Percentiles rank a stretch among this genome's conserved stretches.
phyloP scores from a whole-genome alignment of 148 eudicot species.

The Camellia lanceoleosa region DNA sequence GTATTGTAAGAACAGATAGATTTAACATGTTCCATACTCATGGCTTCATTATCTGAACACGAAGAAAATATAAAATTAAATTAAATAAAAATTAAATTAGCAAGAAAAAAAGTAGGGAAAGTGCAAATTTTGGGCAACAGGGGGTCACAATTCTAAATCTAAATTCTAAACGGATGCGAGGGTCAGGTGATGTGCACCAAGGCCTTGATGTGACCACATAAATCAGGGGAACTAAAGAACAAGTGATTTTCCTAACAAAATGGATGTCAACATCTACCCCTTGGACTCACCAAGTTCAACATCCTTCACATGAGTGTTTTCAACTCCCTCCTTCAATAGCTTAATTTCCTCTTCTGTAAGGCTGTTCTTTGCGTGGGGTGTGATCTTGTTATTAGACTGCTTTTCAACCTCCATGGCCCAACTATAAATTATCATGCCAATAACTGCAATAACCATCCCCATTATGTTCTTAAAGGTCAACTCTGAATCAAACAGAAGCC shows the following conservation, averaged over 20 bases:
- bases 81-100: neutral
- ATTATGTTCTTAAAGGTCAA: constrained; percentile 55
- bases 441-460: constrained; percentile 52
- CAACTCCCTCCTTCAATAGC: constrained; percentile 46
- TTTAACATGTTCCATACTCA: neutral
- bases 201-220: neutral
- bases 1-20: neutral
- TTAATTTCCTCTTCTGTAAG: constrained; percentile 57
- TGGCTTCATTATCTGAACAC: neutral
- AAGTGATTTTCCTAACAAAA: neutral
- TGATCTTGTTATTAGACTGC: constrained; percentile 32
- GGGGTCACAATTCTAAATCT: neutral
- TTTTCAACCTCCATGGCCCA: constrained; percentile 60
- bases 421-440: constrained; percentile 58
- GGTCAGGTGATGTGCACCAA: constrained; percentile 1
- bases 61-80: neutral
- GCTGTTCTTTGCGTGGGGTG: constrained; percentile 38
- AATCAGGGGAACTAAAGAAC: neutral
- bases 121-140: neutral
- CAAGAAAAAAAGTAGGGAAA: neutral
- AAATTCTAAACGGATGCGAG: neutral
- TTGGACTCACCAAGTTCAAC: constrained; percentile 38
- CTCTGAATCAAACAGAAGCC: constrained; percentile 57
- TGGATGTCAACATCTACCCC: constrained; percentile 17
- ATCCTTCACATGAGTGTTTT: constrained; percentile 33